Conservation (phyloP, 1,284 basidiomycete species). For the Leccinum pachyderme region DNA sequence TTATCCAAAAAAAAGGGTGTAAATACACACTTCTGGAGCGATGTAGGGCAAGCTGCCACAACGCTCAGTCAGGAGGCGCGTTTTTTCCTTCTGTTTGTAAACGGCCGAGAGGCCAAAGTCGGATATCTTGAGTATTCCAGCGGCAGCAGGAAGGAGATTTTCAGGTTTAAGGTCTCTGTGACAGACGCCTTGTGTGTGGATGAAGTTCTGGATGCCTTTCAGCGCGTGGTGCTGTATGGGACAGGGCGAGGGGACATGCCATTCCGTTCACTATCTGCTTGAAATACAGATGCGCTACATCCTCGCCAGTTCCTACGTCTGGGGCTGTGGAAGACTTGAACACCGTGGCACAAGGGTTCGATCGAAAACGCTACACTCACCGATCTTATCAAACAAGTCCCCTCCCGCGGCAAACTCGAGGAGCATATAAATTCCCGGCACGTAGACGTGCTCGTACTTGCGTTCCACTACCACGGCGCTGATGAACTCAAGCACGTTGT, state of each 20-base stretch:
- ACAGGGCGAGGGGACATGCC: constrained; percentile 37
- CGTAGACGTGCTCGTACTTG: constrained; percentile 55
- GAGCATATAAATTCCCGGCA: constrained; percentile 88
- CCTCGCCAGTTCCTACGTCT: constrained; percentile 85
- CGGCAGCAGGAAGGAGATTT: constrained; percentile 82
- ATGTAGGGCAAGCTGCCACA: constrained; percentile 97
- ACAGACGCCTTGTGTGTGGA: constrained; percentile 89
- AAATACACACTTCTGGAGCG: constrained; percentile 76
- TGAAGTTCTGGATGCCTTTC: constrained; percentile 57
- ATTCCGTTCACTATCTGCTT: constrained; percentile 83
- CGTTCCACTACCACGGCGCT: constrained; percentile 75
- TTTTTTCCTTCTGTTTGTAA: constrained; percentile 85
- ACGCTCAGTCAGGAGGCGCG: constrained; percentile 67
- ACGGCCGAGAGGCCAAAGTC: constrained; percentile 96
- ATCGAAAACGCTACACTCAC: constrained; percentile 45
- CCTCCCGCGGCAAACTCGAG: constrained; percentile 92
- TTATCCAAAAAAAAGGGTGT: neutral
- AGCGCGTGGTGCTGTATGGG: neutral
- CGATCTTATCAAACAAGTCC: constrained; percentile 98
- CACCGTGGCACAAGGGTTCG: neutral
- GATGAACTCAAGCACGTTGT: constrained; percentile 84
- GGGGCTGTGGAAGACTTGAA: constrained; percentile 40
- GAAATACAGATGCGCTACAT: constrained; percentile 92
- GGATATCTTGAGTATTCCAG: constrained; percentile 85
- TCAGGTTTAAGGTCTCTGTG: constrained; percentile 98